Conservation (phyloP, 345 rosid genomes). For the Citrus reticulata region DNA sequence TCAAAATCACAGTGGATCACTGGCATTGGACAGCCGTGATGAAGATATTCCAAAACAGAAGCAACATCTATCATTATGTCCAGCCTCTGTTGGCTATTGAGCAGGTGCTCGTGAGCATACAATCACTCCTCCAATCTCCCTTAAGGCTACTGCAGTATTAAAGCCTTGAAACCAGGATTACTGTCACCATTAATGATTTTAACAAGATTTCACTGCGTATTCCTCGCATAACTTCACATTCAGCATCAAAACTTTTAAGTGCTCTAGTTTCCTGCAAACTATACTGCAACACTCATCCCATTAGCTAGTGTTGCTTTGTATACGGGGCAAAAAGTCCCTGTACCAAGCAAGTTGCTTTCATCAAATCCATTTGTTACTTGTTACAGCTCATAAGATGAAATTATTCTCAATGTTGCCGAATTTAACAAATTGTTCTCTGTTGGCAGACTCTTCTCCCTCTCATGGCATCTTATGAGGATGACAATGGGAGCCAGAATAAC, state of each 20-base stretch:
- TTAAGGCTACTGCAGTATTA: background rate
- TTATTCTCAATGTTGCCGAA: background rate
- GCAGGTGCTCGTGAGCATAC: background rate
- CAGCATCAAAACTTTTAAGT: background rate
- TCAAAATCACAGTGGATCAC: background rate
- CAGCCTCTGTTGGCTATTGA: background rate
- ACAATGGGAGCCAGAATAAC: background rate
- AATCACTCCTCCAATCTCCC: background rate
- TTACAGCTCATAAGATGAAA: background rate
- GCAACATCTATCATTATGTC: background rate
- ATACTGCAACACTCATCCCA: background rate
- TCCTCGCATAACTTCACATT: background rate
- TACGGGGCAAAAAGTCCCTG: background rate
- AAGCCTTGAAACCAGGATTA: background rate
- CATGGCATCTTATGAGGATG: background rate
- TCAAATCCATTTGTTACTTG: background rate
- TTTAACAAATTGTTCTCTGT: background rate
- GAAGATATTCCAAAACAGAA: conserved; percentile 8
- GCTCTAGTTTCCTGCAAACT: background rate
- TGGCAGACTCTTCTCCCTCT: background rate
- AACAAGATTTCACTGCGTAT: background rate
- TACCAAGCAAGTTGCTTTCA: background rate
- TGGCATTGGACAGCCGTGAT: background rate
- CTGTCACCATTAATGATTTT: background rate
- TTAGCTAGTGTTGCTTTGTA: background rate